phyloP scores from a whole-genome alignment of 371 early-diverging fungal species.

The Syncephalis plumigaleata region DNA sequence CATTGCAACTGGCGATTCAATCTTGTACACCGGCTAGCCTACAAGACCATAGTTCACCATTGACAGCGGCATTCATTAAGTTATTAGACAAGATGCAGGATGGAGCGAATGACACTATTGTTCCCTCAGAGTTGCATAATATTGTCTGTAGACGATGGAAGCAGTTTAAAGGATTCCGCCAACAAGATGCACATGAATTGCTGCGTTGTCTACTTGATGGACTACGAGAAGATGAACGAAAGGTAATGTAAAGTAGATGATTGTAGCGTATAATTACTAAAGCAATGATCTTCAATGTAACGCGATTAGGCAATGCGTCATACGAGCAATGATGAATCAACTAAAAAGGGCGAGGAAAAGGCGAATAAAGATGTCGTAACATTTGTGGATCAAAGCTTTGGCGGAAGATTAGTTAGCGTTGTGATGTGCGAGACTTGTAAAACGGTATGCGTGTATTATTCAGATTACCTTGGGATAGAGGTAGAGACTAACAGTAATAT shows the following conservation, averaged over 20 bases:
- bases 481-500: background rate
- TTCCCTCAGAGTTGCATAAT: constrained; percentile 26
- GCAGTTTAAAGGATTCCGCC: constrained; percentile 27
- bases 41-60: constrained; percentile 5
- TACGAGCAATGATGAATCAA: background rate
- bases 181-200: constrained; percentile 50
- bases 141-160: constrained; percentile 24
- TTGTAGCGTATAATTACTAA: background rate
- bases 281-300: too few species aligned
- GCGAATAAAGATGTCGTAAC: constrained; percentile 9
- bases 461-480: background rate
- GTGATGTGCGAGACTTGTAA: constrained; percentile 39
- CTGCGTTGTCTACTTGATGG: constrained; percentile 38
- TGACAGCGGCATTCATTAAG: constrained; percentile 12
- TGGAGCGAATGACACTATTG: constrained; percentile 15
- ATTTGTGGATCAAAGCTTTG: constrained; percentile 42
- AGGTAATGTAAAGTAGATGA: constrained; percentile 7
- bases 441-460: constrained; percentile 18
- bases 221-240: constrained; percentile 25
- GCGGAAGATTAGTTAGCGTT: constrained; percentile 32
- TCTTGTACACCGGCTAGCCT: background rate
- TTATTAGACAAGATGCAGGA: constrained; percentile 13
- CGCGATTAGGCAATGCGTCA: background rate
- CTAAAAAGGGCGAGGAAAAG: background rate
- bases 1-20: background rate